Base-by-base conservation (phyloP, 1,139 yeast genomes). In the Blastobotrys petasosporus region DNA sequence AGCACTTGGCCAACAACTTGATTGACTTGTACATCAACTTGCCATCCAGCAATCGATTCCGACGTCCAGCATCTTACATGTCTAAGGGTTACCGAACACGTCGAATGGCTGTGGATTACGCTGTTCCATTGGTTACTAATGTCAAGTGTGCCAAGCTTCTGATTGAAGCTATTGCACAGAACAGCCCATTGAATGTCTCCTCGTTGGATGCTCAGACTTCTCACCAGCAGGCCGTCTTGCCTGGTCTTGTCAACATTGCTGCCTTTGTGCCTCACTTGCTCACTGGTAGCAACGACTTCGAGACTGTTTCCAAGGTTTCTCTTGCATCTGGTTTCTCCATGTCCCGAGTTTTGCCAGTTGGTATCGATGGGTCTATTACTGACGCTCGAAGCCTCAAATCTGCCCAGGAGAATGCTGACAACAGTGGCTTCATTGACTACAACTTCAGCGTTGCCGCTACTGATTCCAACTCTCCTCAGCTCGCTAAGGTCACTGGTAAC, bases 41-140 rank as follows among this genome's bases (percentile, higher is more conserved):
- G 72, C 98, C 98, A 55, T 90, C 97, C 54, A 76, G 95, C 48
- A 94, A 94, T 76, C 79, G 97, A 66, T 92, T 87, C 81, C 85
- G 98, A 68, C 88, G 99, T 71, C 98, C 99, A 51, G 97, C 98
- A 47, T 85, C 92, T 51, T 94, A 92, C 71, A 88, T 92, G 78
- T 86, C 96, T 32, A 88, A 86, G 74, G 99, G 98, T 67, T 94
- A 94, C 76, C 83, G 81, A 70, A 86, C 97, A 46, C 94, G 99
- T 77, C 94, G 99, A 76, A 85, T 94, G 97, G 98, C 99, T 57
- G 97, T 94, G 56, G 99, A 94, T 69, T 94, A 86, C 66, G 90
- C 97, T 45, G 86, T 94, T 65, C 99, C 99, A 45, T 77, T 94
- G 67, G 96, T 94, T 44, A 92, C 99, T 56, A 94, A 94, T 65